These are phyloP conservation scores for Verticillium isaacii DNA, from an alignment of 2,329 filamentous ascomycete genomes.

Conservation along the genomic window DNA sequence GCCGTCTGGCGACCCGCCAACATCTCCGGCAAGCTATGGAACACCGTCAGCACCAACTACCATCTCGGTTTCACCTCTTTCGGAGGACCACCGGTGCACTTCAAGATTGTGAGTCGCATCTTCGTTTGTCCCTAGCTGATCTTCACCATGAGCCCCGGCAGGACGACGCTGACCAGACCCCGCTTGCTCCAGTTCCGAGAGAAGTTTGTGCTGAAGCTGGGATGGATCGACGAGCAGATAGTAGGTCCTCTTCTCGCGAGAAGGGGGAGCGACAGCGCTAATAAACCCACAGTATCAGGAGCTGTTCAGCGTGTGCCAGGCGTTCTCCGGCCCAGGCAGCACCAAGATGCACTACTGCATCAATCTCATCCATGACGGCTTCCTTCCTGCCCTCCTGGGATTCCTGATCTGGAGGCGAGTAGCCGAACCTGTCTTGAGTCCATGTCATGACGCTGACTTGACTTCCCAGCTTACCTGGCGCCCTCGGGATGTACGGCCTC, in stretches of 20 bases:
- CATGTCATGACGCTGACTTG: neutral
- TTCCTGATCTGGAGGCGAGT: constrained; percentile 61
- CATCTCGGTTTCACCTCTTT: constrained; percentile 62
- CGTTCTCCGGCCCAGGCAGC: constrained; percentile 61
- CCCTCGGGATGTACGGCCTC: constrained; percentile 64
- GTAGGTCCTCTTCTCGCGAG: constrained; percentile 26
- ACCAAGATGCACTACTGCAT: constrained; percentile 72
- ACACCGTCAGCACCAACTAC: constrained; percentile 33
- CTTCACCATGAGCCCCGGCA: neutral
- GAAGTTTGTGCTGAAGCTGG: constrained; percentile 53
- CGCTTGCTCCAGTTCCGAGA: constrained; percentile 42
- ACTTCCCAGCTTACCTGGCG: constrained; percentile 55
- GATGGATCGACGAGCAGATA: constrained; percentile 67
- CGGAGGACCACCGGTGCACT: constrained; percentile 66
- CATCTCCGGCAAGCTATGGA: neutral
- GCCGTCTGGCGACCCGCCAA: neutral
- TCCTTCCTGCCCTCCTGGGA: constrained; percentile 50
- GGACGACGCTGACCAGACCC: neutral
- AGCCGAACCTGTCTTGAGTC: too few relatives aligned
- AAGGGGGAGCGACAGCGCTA: neutral
- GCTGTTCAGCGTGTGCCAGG: constrained; percentile 65
- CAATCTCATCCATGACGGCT: constrained; percentile 57
- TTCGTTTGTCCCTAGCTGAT: neutral
- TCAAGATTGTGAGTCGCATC: constrained; percentile 48
- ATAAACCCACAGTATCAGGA: constrained; percentile 57